These are phyloP conservation scores for Drechslerella coelobrocha DNA, from an alignment of 2,329 filamentous ascomycete species.

Conservation along the genomic window DNA sequence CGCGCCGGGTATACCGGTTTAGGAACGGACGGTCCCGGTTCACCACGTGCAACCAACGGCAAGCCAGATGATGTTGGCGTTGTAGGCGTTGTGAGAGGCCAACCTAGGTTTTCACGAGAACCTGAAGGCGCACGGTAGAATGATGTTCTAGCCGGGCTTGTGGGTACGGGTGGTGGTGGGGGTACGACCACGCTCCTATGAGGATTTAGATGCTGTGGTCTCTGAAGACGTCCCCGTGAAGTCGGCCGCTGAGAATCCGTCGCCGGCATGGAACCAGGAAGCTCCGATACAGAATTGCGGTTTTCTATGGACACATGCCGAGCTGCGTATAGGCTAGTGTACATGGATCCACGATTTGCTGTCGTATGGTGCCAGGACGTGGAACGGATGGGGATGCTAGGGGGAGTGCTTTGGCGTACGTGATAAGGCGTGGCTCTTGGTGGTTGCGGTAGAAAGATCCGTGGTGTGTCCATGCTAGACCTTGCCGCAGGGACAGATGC, in stretches of 20 bases:
- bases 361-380: constrained; percentile 37
- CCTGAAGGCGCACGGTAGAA: constrained; percentile 38
- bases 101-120: constrained; percentile 36
- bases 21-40: constrained; percentile 14
- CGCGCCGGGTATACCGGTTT: constrained; percentile 24
- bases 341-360: constrained; percentile 16
- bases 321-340: constrained; percentile 18
- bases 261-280: background rate
- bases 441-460: constrained; percentile 39
- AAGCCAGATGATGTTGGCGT: constrained; percentile 17
- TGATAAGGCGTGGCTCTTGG: constrained; percentile 41
- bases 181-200: constrained; percentile 4
- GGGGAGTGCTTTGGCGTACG: constrained; percentile 24
- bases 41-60: constrained; percentile 4
- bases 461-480: constrained; percentile 2
- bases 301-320: constrained; percentile 36
- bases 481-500: constrained; percentile 8
- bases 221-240: constrained; percentile 44
- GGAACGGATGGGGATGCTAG: constrained; percentile 15
- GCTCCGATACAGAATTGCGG: constrained; percentile 19
- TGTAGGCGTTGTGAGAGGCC: constrained; percentile 14
- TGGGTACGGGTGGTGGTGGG: constrained; percentile 2
- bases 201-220: constrained; percentile 36
- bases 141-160: constrained; percentile 26
- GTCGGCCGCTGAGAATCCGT: constrained; percentile 14